Evolutionary conservation across 441 rosid species (phyloP).

Genomic region (Croton setiger): DNA sequence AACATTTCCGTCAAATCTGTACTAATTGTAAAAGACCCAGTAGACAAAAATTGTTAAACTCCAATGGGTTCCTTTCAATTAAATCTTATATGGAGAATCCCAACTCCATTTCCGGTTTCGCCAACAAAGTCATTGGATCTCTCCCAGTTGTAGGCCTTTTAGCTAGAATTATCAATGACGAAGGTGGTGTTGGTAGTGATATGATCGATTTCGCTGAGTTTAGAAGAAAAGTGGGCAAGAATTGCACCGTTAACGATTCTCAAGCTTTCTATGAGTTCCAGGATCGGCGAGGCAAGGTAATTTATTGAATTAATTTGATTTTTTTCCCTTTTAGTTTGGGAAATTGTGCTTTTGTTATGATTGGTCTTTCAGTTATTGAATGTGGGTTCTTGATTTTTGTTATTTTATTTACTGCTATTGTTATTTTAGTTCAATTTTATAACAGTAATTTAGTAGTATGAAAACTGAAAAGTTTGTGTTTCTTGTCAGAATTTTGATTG

Average conservation of each 20-base stretch:
- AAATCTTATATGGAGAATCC: conserved; percentile 76
- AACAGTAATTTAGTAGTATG: no score
- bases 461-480: no score
- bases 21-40: conserved; percentile 22
- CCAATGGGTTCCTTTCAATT: conserved; percentile 40
- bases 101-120: conserved; percentile 67
- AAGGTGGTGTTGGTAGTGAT: conserved; percentile 91
- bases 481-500: not conserved
- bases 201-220: conserved; percentile 92
- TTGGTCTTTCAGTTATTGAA: no score
- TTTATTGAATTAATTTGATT: not conserved
- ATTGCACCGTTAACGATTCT: conserved; percentile 64
- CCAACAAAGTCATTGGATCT: conserved; percentile 73
- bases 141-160: conserved; percentile 87
- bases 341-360: no score
- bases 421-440: no score
- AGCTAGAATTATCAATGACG: conserved; percentile 78
- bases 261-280: conserved; percentile 89
- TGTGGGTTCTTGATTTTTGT: no score
- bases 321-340: not conserved
- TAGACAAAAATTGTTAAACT: conserved; percentile 21
- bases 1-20: conserved; percentile 32
- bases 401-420: no score
- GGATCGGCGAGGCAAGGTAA: conserved; percentile 75
- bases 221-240: conserved; percentile 83